Base-by-base conservation (phyloP, 2,329 filamentous ascomycete genomes). In the Fusarium staphyleae region DNA sequence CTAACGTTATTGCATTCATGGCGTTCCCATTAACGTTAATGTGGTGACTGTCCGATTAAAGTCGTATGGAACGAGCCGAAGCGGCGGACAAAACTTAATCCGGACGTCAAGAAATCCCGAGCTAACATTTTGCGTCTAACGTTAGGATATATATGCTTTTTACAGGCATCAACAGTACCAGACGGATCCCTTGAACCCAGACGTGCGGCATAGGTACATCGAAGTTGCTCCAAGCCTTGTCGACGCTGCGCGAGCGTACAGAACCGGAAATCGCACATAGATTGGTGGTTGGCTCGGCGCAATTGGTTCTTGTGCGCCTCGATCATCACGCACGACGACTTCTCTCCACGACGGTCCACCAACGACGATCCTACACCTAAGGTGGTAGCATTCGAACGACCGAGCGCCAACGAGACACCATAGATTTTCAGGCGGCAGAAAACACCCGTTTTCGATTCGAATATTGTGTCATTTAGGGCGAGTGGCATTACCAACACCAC, bases 61-160 rank as follows among this genome's bases (percentile, higher is more conserved):
- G 19, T 22, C 6, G 19, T 6, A 6, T 6, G 4, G 19, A 22
- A 22, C 19, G 19, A 22, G 19, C 19, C 19, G 19, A 22, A 11
- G 6, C 3, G 5, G 6, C 59, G 59, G 59, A 39, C 16, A 34
- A 44, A 57, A 6, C 4, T 63, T 62, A n/a, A 29, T 44, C 59
- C 59, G 59, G 2, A 22, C 16, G 32, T 39, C 12, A 10, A 14
- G n/a, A 36, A 36, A 32, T 18, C 24, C 33, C 11, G 12, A 43
- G 48, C 55, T 63, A 62, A 62, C 51, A 62, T 47, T 62, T 63
- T 62, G 33, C 51, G 42, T 3, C 55, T 6, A n/a, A n/a, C n/a
- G n/a, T n/a, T n/a, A 60, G 51, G 19, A 53, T 37, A 62, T 63
- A 35, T 36, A 52, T 37, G 12, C 14, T 7, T 58, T 47, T 40